phyloP scores from a whole-genome alignment of 2,329 filamentous ascomycete genomes.

The Paecilomyces fulvus region DNA sequence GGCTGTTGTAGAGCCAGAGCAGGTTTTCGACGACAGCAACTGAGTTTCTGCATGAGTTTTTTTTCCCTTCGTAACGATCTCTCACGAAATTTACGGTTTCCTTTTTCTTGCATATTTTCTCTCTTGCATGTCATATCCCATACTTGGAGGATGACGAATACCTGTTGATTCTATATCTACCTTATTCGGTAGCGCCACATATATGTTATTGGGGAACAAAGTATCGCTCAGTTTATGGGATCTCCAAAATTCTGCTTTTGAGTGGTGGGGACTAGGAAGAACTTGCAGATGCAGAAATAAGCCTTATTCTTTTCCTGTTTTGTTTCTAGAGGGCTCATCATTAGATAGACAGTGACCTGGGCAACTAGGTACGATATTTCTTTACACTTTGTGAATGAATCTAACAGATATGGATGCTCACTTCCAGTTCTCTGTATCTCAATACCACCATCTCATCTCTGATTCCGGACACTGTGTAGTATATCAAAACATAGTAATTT shows the following conservation, averaged over 20 bases:
- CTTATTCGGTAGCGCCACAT: background rate
- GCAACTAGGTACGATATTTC: too few relatives aligned
- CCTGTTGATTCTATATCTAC: background rate
- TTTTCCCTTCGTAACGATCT: background rate
- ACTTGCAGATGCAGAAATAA: too few relatives aligned
- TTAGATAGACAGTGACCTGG: too few relatives aligned
- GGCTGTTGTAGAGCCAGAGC: slow-evolving; percentile 24
- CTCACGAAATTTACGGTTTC: background rate
- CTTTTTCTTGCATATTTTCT: background rate
- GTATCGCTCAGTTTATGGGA: background rate
- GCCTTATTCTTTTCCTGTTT: too few relatives aligned
- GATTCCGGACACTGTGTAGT: too few relatives aligned
- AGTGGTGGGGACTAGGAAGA: too few relatives aligned
- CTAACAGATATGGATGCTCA: too few relatives aligned
- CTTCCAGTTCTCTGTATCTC: too few relatives aligned
- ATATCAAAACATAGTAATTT: too few relatives aligned
- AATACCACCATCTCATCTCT: too few relatives aligned
- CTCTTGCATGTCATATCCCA: background rate
- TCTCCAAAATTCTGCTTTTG: background rate
- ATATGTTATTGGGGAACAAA: background rate
- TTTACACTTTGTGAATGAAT: too few relatives aligned
- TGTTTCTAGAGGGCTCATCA: too few relatives aligned
- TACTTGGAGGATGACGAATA: background rate
- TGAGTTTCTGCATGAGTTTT: background rate
- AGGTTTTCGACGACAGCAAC: slow-evolving; percentile 13